Evolutionary conservation across 2,329 filamentous ascomycete species (phyloP).

Genomic region (Calonectria ilicicola): DNA sequence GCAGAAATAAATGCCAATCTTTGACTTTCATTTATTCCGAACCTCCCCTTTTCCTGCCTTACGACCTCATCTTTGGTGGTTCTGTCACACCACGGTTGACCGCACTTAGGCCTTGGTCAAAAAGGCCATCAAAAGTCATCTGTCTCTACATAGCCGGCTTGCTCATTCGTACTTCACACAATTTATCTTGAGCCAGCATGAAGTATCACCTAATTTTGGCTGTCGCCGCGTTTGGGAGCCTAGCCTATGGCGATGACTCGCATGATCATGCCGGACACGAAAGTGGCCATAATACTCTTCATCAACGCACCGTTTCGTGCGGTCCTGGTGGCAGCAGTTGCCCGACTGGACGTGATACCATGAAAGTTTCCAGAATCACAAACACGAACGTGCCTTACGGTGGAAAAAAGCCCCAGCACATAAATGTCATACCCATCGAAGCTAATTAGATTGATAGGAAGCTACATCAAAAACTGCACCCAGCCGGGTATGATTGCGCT

Average conservation of each 20-base stretch:
- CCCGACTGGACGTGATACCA: neutral
- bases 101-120: no score
- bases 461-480: conserved; percentile 54
- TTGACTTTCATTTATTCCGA: no score
- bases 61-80: no score
- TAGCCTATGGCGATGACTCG: neutral
- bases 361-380: neutral
- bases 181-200: neutral
- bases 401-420: neutral
- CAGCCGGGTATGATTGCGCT: conserved; percentile 53
- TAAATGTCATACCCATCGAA: neutral
- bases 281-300: neutral
- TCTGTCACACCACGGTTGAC: no score
- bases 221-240: neutral
- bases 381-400: neutral
- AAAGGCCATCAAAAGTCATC: no score
- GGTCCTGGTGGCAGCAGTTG: neutral
- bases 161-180: no score
- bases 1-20: no score
- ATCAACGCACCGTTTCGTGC: neutral
- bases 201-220: neutral
- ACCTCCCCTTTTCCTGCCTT: no score
- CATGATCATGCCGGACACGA: neutral
- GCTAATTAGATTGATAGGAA: neutral
- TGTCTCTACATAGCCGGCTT: no score